phyloP scores from a whole-genome alignment of 148 eudicot genomes.

The Nyssa sinensis region DNA sequence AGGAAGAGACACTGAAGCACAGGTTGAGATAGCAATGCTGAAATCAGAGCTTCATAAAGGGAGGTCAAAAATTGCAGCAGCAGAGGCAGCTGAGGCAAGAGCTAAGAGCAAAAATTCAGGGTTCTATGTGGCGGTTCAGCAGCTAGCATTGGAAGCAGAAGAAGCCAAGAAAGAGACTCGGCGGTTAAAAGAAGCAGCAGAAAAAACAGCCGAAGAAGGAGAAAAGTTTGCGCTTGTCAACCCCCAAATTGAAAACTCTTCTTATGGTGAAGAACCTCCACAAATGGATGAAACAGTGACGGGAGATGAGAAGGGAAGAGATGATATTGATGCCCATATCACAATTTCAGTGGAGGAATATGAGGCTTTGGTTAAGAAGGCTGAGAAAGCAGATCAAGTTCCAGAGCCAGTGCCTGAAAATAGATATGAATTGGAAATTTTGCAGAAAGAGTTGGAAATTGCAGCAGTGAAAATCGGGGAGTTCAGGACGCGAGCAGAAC shows the following conservation, averaged over 20 bases:
- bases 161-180: constrained; percentile 20
- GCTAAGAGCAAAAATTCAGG: constrained; percentile 25
- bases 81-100: constrained; percentile 28
- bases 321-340: background rate
- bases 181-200: constrained; percentile 12
- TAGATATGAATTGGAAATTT: background rate
- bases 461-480: constrained; percentile 24
- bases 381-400: background rate
- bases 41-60: constrained; percentile 33
- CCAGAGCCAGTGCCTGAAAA: background rate
- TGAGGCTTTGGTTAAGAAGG: constrained; percentile 7
- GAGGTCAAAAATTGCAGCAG: constrained; percentile 27
- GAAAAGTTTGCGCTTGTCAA: background rate
- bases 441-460: constrained; percentile 29
- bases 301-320: background rate
- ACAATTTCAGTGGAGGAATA: constrained; percentile 20
- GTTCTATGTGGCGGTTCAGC: constrained; percentile 18
- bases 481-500: constrained; percentile 34
- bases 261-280: background rate
- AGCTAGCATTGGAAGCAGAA: constrained; percentile 22
- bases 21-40: constrained; percentile 33
- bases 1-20: constrained; percentile 21
- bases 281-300: constrained; percentile 1
- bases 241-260: background rate
- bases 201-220: background rate